These are phyloP conservation scores for Pulveroboletus sp. DNA, from an alignment of 768 basidiomycete genomes.

Conservation along the genomic window DNA sequence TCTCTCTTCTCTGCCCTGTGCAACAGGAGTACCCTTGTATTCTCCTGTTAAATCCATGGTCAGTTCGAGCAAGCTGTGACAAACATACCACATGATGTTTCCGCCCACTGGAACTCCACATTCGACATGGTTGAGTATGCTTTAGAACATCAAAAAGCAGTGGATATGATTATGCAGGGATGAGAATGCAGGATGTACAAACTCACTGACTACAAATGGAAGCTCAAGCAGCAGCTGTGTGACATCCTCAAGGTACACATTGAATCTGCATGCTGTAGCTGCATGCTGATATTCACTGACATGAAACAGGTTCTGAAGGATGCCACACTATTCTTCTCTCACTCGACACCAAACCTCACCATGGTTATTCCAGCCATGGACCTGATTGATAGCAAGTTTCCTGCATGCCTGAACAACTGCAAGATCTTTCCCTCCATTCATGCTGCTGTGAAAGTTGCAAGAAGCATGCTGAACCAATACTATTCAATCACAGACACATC, in stretches of 20 bases:
- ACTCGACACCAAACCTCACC: background rate
- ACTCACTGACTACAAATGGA: background rate
- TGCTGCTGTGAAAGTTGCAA: background rate
- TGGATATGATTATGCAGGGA: background rate
- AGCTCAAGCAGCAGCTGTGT: background rate
- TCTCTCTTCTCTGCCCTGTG: no score
- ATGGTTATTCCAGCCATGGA: no score
- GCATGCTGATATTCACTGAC: background rate
- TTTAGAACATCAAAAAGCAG: background rate
- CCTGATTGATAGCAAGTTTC: background rate
- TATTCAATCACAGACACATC: background rate
- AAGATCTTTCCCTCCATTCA: background rate
- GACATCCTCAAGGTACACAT: background rate
- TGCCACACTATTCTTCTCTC: background rate
- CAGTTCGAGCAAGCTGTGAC: no score
- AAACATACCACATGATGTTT: no score
- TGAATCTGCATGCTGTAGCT: no score
- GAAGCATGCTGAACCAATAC: background rate
- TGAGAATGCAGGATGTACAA: background rate
- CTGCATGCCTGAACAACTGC: background rate
- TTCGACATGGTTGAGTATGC: background rate
- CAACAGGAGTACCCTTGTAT: no score
- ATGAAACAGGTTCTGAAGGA: background rate
- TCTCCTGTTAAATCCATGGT: no score
- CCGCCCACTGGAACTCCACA: no score